phyloP scores from a whole-genome alignment of 2,329 filamentous ascomycete genomes.

The Scortechinia acanthostroma region DNA sequence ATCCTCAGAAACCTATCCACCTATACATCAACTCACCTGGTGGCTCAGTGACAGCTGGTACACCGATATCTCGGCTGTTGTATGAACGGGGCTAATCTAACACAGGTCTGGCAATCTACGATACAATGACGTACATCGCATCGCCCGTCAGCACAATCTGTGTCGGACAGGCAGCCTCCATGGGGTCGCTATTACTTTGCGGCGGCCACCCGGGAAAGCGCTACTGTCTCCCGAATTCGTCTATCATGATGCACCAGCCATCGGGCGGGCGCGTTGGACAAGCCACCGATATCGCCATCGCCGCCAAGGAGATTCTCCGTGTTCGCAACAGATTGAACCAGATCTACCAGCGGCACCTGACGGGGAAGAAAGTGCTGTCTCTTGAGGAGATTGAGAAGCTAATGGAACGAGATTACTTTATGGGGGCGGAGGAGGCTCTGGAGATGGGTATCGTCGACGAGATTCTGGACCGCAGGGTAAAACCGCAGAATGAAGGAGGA shows the following conservation, averaged over 20 bases:
- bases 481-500: constrained; percentile 9
- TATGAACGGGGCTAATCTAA: not conserved
- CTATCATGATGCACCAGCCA: constrained; percentile 96
- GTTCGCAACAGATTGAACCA: constrained; percentile 79
- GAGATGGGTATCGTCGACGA: constrained; percentile 89
- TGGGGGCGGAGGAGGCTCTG: constrained; percentile 80
- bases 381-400: constrained; percentile 82
- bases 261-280: constrained; percentile 65
- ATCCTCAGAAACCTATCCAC: constrained; percentile 86
- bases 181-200: constrained; percentile 83
- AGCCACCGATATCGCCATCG: constrained; percentile 82
- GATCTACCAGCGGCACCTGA: constrained; percentile 84
- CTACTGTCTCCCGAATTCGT: constrained; percentile 84
- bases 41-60: constrained; percentile 78
- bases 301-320: constrained; percentile 90
- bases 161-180: constrained; percentile 86
- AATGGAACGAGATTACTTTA: constrained; percentile 95
- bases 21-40: constrained; percentile 98
- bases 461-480: constrained; percentile 64
- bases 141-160: constrained; percentile 91
- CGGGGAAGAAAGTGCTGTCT: constrained; percentile 69
- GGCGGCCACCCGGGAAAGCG: constrained; percentile 80
- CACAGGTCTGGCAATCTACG: constrained; percentile 77
- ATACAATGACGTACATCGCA: constrained; percentile 96
- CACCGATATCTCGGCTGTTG: not conserved